These are phyloP conservation scores for Scedosporium minutisporum DNA, from an alignment of 2,329 filamentous ascomycete genomes.

Conservation along the genomic window DNA sequence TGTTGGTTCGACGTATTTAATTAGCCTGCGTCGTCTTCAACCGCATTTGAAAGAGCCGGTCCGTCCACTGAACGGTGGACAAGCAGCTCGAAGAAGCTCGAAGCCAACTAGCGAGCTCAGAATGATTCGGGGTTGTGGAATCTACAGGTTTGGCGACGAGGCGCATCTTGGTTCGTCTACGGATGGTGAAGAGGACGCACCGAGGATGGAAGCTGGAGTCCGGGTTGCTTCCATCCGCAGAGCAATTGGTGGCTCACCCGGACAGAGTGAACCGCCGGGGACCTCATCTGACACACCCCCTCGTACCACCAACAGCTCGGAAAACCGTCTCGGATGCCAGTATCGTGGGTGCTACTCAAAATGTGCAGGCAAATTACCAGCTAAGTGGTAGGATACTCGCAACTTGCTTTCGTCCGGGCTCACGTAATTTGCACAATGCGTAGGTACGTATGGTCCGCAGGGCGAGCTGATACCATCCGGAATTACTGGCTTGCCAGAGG, in stretches of 20 bases:
- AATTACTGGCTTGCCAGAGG: slow-evolving; percentile 4
- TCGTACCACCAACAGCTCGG: neutral
- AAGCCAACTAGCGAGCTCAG: neutral
- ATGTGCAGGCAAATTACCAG: neutral
- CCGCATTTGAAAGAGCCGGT: neutral
- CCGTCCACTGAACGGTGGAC: neutral
- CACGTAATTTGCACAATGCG: neutral
- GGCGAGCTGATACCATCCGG: neutral
- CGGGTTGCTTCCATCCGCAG: neutral
- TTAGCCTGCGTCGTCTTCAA: neutral
- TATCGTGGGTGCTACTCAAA: neutral
- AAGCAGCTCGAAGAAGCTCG: neutral
- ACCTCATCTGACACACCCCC: neutral
- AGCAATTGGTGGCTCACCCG: neutral
- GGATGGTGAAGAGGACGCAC: neutral
- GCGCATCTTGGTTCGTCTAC: neutral
- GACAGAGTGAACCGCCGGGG: neutral
- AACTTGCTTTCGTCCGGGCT: neutral
- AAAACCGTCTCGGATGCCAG: neutral
- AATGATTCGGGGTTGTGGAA: too few species aligned
- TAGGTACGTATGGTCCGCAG: neutral
- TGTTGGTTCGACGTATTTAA: neutral
- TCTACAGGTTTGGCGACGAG: neutral
- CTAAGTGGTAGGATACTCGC: neutral
- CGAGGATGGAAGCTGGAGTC: neutral